Conservation (phyloP, 2,329 filamentous ascomycete genomes). For the Hypoxylon sp. region DNA sequence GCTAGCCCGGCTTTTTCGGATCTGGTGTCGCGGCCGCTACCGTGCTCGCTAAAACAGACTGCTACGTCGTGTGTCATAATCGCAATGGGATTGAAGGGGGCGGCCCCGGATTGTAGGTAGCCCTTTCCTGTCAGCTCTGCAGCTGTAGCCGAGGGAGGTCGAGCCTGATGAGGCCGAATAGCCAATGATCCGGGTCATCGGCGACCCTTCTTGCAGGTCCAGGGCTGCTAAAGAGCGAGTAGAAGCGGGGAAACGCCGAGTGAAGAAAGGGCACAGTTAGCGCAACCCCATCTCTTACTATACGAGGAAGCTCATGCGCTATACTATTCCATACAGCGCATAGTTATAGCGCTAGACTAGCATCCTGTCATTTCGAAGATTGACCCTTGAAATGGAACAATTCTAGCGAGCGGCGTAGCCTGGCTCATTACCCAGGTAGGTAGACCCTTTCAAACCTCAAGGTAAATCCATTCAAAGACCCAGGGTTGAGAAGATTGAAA, state of each 20-base stretch:
- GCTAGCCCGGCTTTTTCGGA: slow-evolving; percentile 24
- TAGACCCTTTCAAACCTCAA: slow-evolving; percentile 1
- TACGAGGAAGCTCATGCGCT: slow-evolving; percentile 31
- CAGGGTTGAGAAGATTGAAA: neutral
- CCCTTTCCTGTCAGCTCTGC: slow-evolving; percentile 15
- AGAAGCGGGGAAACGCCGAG: slow-evolving; percentile 21
- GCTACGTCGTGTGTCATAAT: slow-evolving; percentile 34
- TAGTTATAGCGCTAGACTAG: slow-evolving; percentile 25
- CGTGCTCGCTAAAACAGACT: slow-evolving; percentile 14
- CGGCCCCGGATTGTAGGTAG: slow-evolving; percentile 21
- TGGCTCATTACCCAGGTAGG: neutral
- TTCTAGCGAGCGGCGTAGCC: neutral
- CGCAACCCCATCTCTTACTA: slow-evolving; percentile 21
- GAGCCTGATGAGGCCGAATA: slow-evolving; percentile 18
- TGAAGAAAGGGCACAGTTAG: slow-evolving; percentile 15
- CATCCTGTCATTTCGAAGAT: slow-evolving; percentile 13
- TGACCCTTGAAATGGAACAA: neutral
- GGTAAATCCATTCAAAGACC: neutral
- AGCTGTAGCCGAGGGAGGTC: slow-evolving; percentile 23
- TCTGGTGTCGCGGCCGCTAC: slow-evolving; percentile 30
- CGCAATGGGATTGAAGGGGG: slow-evolving; percentile 7
- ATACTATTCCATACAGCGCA: slow-evolving; percentile 17
- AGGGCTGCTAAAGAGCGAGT: neutral
- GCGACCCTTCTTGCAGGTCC: slow-evolving; percentile 24
- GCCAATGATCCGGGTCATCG: slow-evolving; percentile 22